These are phyloP conservation scores for Capsicum baccatum DNA, from an alignment of 257 asterid species.

Conservation along the genomic window DNA sequence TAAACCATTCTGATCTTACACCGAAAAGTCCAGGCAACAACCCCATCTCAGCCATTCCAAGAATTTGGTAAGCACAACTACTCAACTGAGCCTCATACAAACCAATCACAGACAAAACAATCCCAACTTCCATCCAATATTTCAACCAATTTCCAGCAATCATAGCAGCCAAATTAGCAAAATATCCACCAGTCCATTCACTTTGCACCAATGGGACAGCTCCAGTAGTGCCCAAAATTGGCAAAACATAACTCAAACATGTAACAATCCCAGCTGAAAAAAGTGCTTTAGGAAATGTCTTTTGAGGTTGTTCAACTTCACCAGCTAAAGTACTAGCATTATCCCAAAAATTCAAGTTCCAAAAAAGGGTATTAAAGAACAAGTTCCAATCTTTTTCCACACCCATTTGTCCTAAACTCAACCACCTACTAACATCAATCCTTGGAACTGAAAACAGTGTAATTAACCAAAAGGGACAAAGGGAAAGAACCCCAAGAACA, in stretches of 20 bases:
- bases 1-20: conserved; percentile 54
- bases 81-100: conserved; percentile 66
- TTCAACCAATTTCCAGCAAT: conserved; percentile 69
- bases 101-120: conserved; percentile 59
- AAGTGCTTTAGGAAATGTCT: conserved; percentile 61
- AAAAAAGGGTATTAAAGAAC: conserved; percentile 70
- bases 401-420: conserved; percentile 61
- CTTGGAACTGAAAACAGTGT: conserved; percentile 42
- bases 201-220: conserved; percentile 59
- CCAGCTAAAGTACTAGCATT: conserved; percentile 76
- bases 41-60: conserved; percentile 66
- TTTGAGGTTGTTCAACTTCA: conserved; percentile 68
- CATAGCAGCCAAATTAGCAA: conserved; percentile 53
- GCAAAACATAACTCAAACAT: conserved; percentile 62
- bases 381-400: conserved; percentile 65
- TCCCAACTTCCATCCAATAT: conserved; percentile 66
- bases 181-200: conserved; percentile 51
- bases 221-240: conserved; percentile 61
- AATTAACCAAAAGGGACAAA: conserved; percentile 46
- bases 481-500: conserved; percentile 46
- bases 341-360: conserved; percentile 81
- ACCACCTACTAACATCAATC: conserved; percentile 49
- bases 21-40: conserved; percentile 50
- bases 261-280: conserved; percentile 59
- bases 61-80: conserved; percentile 59